Base-by-base conservation (phyloP, 2,329 filamentous ascomycete genomes). In the Trichoderma sp. region DNA sequence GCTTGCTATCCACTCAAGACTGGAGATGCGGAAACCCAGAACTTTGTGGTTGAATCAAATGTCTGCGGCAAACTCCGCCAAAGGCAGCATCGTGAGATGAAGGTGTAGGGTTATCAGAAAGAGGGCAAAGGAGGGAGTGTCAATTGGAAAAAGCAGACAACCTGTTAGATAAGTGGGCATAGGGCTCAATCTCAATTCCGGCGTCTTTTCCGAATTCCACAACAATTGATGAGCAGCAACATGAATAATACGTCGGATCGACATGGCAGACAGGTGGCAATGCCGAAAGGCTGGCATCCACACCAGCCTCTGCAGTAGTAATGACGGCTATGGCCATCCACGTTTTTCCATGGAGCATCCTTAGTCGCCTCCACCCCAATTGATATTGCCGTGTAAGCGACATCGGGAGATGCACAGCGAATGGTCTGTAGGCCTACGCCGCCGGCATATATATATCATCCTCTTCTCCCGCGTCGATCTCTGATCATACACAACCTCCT, bases 351-450 rank as follows among this genome's bases (percentile, higher is more conserved):
- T 59, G 40, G 29, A 27, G 37, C 40, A 35, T 35, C 24, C 62
- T 57, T 66, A 57, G 55, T n/a, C 55, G 52, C 64, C 53, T 56
- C 64, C 52, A 59, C 64, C 27, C 29, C 40, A 63, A 16, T 29
- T 35, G 37, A 43, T 40, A 43, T 31, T 43, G 13, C 40, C 29
- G 37, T 37, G 29, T 37, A 31, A 37, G 62, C 53, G 53, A 67
- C 55, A 58, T 67, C 63, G 31, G 55, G 55, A 67, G 64, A 67
- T 58, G 29, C 29, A 24, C 29, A 63, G 47, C 47, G n/a, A 53
- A 52, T 35, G 35, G 43, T 35, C 33, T 35, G 13, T 13, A 35
- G 33, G 33, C 33, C 33, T 35, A 14, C 33, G 33, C 33, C 13
- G 33, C 5, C 33, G 33, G 5, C 35, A 40, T 60, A 60, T 31